These are phyloP conservation scores for Flaveria sonorensis DNA, from an alignment of 129 eudicot species.

Conservation along the genomic window DNA sequence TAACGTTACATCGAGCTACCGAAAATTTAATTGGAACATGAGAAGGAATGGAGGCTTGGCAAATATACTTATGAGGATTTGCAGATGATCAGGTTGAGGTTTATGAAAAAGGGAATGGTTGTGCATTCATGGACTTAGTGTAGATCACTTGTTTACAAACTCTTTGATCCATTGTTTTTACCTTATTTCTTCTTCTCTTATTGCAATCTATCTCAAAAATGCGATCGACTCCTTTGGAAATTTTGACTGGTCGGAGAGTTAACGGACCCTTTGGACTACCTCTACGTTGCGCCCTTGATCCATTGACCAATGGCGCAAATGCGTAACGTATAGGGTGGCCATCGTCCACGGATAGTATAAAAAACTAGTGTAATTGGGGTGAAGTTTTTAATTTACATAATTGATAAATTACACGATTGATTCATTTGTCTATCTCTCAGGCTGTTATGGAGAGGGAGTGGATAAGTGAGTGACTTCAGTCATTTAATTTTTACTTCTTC, in stretches of 20 bases:
- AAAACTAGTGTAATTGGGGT: too few species aligned
- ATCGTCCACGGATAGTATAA: not conserved
- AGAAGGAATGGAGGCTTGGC: constrained; percentile 15
- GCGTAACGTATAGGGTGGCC: not conserved
- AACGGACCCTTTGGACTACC: not conserved
- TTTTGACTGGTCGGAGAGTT: not conserved
- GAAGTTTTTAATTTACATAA: too few species aligned
- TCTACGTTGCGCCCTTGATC: too few species aligned
- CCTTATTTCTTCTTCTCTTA: constrained; percentile 9
- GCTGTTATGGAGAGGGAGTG: too few species aligned
- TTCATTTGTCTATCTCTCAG: too few species aligned
- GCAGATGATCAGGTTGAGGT: not conserved
- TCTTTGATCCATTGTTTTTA: constrained; percentile 16
- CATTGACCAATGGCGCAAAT: not conserved
- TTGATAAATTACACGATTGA: too few species aligned
- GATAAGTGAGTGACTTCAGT: too few species aligned
- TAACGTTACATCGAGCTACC: too few species aligned
- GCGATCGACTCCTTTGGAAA: not conserved
- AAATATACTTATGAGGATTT: not conserved
- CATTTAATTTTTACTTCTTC: too few species aligned
- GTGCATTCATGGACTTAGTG: constrained; percentile 12
- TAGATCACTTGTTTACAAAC: constrained; percentile 9
- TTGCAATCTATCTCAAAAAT: not conserved
- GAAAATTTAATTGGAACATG: not conserved
- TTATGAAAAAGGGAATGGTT: constrained; percentile 8